phyloP scores from a whole-genome alignment of 768 basidiomycete genomes.

The Dendrothele bispora region DNA sequence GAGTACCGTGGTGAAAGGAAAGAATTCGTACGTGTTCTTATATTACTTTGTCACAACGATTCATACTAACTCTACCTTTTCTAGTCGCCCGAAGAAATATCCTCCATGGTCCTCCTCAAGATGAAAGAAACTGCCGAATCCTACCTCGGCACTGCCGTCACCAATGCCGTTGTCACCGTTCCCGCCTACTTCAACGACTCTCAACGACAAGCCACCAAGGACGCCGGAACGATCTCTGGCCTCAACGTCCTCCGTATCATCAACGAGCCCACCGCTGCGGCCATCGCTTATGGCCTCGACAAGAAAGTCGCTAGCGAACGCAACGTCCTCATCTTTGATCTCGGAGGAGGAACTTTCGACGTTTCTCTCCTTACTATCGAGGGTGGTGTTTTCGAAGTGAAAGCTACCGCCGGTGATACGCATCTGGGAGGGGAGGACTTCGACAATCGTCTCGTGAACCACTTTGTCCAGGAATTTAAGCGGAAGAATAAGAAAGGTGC shows the following conservation, averaged over 20 bases:
- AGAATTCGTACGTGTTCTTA: conserved; percentile 48
- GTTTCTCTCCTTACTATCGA: conserved; percentile 69
- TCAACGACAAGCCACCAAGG: conserved; percentile 69
- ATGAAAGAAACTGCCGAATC: conserved; percentile 75
- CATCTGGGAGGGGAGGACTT: conserved; percentile 40
- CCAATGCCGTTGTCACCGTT: conserved; percentile 57
- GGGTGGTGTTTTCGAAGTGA: conserved; percentile 69
- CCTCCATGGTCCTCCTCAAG: conserved; percentile 63
- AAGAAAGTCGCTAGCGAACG: conserved; percentile 56
- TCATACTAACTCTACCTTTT: not conserved
- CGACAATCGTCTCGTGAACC: conserved; percentile 8
- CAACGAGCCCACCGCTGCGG: conserved; percentile 72
- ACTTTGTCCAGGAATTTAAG: conserved; percentile 41
- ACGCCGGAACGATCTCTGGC: conserved; percentile 66
- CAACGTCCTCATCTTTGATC: conserved; percentile 69
- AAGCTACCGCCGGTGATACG: conserved; percentile 64
- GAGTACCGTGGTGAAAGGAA: conserved; percentile 56
- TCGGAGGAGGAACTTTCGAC: conserved; percentile 75
- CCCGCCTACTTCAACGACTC: conserved; percentile 69
- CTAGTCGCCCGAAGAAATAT: conserved; percentile 66
- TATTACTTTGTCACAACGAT: not conserved
- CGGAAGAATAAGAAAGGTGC: conserved; percentile 46
- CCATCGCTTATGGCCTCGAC: conserved; percentile 70
- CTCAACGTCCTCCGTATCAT: conserved; percentile 65
- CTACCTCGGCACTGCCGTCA: conserved; percentile 64